A percentile compares a stretch with the other conserved stretches of the same genome.
These are phyloP conservation scores for Polygonum aviculare DNA, from an alignment of 148 eudicot genomes.

Conservation along the genomic window DNA sequence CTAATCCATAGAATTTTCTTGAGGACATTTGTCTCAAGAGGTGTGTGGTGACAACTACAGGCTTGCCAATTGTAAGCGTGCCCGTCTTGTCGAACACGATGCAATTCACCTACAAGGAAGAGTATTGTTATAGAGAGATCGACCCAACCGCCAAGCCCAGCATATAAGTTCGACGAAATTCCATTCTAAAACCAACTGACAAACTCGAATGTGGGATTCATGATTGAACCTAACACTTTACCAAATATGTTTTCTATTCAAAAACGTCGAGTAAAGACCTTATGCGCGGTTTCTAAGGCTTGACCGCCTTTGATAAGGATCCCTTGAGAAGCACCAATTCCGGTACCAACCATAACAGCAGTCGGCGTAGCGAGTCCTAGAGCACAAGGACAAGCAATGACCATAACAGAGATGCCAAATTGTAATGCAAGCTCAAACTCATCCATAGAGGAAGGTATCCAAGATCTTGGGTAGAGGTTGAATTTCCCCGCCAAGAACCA, in stretches of 20 bases:
- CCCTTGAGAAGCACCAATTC: conserved; percentile 95
- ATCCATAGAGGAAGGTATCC: conserved; percentile 94
- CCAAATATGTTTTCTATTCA: background rate
- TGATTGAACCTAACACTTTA: no score
- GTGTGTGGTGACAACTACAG: conserved; percentile 65
- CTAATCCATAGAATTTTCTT: conserved; percentile 58
- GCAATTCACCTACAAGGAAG: conserved; percentile 64
- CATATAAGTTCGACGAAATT: no score
- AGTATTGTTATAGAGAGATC: background rate
- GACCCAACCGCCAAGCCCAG: no score
- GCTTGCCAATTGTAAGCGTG: conserved; percentile 88
- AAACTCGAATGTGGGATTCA: no score
- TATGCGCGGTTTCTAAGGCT: conserved; percentile 85
- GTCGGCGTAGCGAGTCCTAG: conserved; percentile 98
- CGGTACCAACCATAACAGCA: conserved; percentile 99
- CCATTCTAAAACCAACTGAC: background rate
- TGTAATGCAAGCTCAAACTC: conserved; percentile 87
- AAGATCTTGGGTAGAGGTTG: conserved; percentile 57
- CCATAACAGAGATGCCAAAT: conserved; percentile 97
- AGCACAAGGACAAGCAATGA: conserved; percentile 98
- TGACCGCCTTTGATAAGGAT: conserved; percentile 94
- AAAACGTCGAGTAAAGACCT: conserved; percentile 29
- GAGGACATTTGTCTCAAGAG: conserved; percentile 54
- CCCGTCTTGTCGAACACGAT: conserved; percentile 98
- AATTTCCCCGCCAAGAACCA: conserved; percentile 80